Base-by-base conservation (phyloP, 2,329 filamentous ascomycete species). In the Fusarium solani-melongenae region DNA sequence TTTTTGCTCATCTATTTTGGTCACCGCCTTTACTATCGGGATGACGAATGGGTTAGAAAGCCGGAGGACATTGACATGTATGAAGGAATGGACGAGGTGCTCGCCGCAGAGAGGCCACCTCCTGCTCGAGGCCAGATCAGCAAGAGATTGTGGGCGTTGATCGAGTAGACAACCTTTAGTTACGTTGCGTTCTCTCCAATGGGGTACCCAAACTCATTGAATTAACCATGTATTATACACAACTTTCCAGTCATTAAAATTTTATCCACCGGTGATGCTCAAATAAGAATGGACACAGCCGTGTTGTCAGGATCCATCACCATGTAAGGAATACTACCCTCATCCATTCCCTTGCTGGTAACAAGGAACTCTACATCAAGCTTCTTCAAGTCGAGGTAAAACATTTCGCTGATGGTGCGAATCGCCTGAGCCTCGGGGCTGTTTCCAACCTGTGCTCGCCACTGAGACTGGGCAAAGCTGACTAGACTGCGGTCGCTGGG, bases 391-490 rank as follows among this genome's bases (percentile, higher is more conserved):
- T 77, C 77, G 9, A 56, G 44, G 64, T 81, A 82, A 49, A 83
- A 67, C 20, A 53, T n/a, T 57, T 73, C 63, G 29, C 71, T 73
- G 2, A 69, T 69, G 2, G 17, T 29, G 8, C 56, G 33, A 24
- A 71, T 53, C 36, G 73, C 53, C 27, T 62, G 55, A 7, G 66
- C 70, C 66, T 71, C 66, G 29, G 79, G 77, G 20, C 71, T 53
- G 34, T 76, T 79, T 4, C 69, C 62, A 49, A 70, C 70, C 41
- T 81, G 78, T 12, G 81, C 73, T 29, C 68, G 69, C 79, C 80
- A 82, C 75, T 81, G 78, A 22, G 81, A 81, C n/a, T 79, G 78
- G 4, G 84, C 84, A 65, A 84, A 86, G 29, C 80, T 83, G 20
- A 84, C 66, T 36, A 86, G 70, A 39, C 81, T 86, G 59, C 84